A percentile compares a stretch with the other conserved stretches of the same genome.
Conservation (phyloP, 2,329 filamentous ascomycete species). For the Colletotrichum cereale region DNA sequence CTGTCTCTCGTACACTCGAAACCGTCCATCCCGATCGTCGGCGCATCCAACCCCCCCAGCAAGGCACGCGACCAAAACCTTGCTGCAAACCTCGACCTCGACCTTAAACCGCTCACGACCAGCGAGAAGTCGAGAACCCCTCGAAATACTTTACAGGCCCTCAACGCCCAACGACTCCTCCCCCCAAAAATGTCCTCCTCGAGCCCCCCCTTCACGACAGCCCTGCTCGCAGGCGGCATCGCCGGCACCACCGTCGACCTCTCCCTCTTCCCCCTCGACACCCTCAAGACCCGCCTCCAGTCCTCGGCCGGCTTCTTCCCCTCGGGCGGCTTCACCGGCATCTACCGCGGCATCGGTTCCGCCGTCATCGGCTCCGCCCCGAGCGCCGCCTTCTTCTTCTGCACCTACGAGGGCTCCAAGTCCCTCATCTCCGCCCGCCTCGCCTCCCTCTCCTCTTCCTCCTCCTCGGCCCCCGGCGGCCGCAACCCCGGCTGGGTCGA, state of each 20-base stretch:
- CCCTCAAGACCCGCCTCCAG: slow-evolving; percentile 97
- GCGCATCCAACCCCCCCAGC: background rate
- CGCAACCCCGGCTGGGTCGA: slow-evolving; percentile 41
- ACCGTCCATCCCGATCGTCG: background rate
- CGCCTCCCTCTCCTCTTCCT: slow-evolving; percentile 48
- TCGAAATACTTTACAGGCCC: too few species aligned
- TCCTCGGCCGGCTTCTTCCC: slow-evolving; percentile 82
- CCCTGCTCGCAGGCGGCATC: slow-evolving; percentile 84
- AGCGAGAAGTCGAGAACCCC: too few species aligned
- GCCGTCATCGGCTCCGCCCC: slow-evolving; percentile 93
- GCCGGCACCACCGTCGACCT: slow-evolving; percentile 97
- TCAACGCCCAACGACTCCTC: too few species aligned
- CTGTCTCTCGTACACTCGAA: background rate
- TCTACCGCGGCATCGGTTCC: slow-evolving; percentile 92
- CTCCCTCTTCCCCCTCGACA: slow-evolving; percentile 97
- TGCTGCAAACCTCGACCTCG: background rate
- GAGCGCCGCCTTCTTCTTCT: slow-evolving; percentile 96
- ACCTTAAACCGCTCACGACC: background rate
- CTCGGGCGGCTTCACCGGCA: slow-evolving; percentile 88
- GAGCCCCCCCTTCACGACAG: slow-evolving; percentile 64
- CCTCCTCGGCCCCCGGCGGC: slow-evolving; percentile 11
- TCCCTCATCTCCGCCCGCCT: slow-evolving; percentile 55
- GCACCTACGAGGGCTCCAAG: slow-evolving; percentile 88
- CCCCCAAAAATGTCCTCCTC: slow-evolving; percentile 37
- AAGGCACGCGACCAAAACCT: slow-evolving; percentile 20